phyloP scores from a whole-genome alignment of 768 basidiomycete genomes.

The Cystofilobasidium macerans region DNA sequence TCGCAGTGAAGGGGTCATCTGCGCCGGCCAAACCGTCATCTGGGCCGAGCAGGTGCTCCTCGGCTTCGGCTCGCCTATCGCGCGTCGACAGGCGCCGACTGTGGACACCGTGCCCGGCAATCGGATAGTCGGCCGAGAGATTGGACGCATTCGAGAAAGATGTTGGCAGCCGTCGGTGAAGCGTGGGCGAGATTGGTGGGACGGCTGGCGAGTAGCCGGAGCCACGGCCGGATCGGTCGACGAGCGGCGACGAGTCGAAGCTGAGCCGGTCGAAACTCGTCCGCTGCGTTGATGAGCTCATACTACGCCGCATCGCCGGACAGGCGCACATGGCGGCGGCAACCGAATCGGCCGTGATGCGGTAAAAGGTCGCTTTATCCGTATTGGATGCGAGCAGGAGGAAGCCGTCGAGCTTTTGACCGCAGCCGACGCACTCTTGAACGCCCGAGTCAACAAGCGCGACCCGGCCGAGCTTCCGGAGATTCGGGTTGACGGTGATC shows the following conservation, averaged over 20 bases:
- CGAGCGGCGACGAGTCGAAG: constrained; percentile 9
- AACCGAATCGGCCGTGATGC: constrained; percentile 47
- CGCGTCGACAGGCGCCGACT: constrained; percentile 59
- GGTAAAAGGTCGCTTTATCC: constrained; percentile 54
- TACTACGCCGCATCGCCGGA: constrained; percentile 43
- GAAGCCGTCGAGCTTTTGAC: constrained; percentile 59
- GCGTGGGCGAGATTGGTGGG: constrained; percentile 40
- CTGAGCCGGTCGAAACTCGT: constrained; percentile 18
- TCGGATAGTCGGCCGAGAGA: constrained; percentile 55
- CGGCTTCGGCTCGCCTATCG: constrained; percentile 37
- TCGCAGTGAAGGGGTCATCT: constrained; percentile 12
- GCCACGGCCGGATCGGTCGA: constrained; percentile 46
- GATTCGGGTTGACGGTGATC: constrained; percentile 47
- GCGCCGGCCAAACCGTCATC: not conserved
- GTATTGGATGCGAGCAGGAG: constrained; percentile 57
- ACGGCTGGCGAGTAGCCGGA: constrained; percentile 38
- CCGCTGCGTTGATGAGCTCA: constrained; percentile 40
- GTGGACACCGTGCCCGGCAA: constrained; percentile 69
- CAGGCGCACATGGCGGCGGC: constrained; percentile 60
- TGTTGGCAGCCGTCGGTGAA: constrained; percentile 46
- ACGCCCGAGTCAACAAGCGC: constrained; percentile 48
- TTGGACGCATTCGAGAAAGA: constrained; percentile 37
- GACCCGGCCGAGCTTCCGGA: constrained; percentile 52
- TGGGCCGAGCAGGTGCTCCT: constrained; percentile 43
- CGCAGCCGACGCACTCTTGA: constrained; percentile 60